A percentile compares a stretch with the other conserved stretches of the same genome.
Evolutionary conservation across 257 asterid genomes (phyloP).

Genomic region (Fraxinus americana): DNA sequence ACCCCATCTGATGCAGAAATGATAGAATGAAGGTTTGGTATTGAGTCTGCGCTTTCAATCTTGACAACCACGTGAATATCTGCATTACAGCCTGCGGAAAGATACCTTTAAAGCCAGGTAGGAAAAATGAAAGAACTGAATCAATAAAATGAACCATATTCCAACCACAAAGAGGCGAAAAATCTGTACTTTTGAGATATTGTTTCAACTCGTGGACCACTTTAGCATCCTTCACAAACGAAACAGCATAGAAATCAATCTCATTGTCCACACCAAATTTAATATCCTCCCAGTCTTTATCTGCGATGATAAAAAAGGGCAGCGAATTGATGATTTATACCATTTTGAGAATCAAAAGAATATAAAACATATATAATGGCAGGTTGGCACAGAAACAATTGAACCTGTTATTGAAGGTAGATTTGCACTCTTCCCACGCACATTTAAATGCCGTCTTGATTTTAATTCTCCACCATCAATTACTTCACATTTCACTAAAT

Average conservation of each 20-base stretch:
- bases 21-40: conserved; percentile 89
- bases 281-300: conserved; percentile 98
- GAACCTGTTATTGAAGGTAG: conserved; percentile 97
- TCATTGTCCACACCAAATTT: conserved; percentile 96
- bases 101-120: conserved; percentile 24
- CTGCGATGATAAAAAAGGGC: conserved; percentile 40
- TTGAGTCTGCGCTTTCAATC: conserved; percentile 98
- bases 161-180: conserved; percentile 15
- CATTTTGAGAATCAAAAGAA: conserved; percentile 12
- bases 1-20: conserved; percentile 97
- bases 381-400: conserved; percentile 14
- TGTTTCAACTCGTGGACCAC: conserved; percentile 90
- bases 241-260: conserved; percentile 97
- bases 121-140: neutral
- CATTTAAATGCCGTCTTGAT: conserved; percentile 93
- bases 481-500: conserved; percentile 75
- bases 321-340: conserved; percentile 11
- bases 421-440: conserved; percentile 97
- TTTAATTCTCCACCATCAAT: conserved; percentile 96
- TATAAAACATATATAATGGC: conserved; percentile 11
- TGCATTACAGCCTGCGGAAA: conserved; percentile 68
- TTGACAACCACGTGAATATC: conserved; percentile 87
- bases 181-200: conserved; percentile 67
- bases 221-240: conserved; percentile 94
- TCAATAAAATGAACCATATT: conserved; percentile 4